Conservation (phyloP, 1,284 basidiomycete species). For the Cryptococcus amylolentus region DNA sequence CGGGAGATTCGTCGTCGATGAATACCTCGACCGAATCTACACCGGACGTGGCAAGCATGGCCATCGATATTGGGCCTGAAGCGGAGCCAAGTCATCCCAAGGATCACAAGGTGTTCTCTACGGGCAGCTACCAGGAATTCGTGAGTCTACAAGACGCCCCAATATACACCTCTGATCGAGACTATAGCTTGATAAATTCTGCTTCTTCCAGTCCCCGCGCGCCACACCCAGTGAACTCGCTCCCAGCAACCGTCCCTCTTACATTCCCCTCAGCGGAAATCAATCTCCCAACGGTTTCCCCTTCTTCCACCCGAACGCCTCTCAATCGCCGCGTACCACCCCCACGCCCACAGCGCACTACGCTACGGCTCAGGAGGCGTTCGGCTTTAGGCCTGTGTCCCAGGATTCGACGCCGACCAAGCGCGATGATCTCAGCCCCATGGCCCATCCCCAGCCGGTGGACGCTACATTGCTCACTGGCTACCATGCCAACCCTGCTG, state of each 20-base stretch:
- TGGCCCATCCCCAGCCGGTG: constrained; percentile 1
- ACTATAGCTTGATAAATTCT: constrained; percentile 45
- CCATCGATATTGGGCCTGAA: constrained; percentile 20
- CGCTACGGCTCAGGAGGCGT: constrained; percentile 28
- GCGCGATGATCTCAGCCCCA: neutral
- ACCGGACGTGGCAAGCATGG: constrained; percentile 23
- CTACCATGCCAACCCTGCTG: constrained; percentile 9
- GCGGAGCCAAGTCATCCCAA: constrained; percentile 16
- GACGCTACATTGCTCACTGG: neutral
- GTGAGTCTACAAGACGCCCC: constrained; percentile 23
- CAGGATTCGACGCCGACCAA: neutral
- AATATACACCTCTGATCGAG: neutral
- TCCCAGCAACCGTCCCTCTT: constrained; percentile 18
- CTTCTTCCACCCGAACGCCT: constrained; percentile 22
- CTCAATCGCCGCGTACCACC: constrained; percentile 23
- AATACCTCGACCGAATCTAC: constrained; percentile 27
- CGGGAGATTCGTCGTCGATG: constrained; percentile 43
- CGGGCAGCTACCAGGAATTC: constrained; percentile 44
- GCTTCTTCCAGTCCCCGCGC: constrained; percentile 46
- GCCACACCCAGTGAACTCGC: constrained; percentile 26
- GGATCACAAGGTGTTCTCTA: constrained; percentile 26
- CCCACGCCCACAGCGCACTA: constrained; percentile 24
- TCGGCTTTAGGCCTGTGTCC: constrained; percentile 12
- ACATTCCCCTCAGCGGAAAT: constrained; percentile 22
- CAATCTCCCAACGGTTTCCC: constrained; percentile 34